A percentile compares a stretch with the other conserved stretches of the same genome.
Conservation (phyloP, 2,329 filamentous ascomycete species). For the Trichoderma atroviride region DNA sequence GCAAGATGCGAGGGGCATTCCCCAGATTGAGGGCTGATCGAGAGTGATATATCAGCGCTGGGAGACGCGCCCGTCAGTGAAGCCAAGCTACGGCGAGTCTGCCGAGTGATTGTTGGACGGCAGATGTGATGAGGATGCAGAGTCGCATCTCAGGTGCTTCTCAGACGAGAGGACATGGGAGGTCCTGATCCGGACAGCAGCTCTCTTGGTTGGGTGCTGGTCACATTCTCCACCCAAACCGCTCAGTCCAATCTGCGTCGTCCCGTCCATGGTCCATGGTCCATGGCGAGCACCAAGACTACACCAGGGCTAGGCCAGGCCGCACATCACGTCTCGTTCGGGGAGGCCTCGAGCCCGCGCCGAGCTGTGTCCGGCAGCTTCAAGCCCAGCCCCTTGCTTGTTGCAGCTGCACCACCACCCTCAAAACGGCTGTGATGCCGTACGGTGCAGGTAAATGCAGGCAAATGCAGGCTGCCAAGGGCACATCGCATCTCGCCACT, state of each 20-base stretch:
- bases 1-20: conserved; percentile 6
- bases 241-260: conserved; percentile 12
- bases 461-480: background rate
- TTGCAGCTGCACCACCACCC: background rate
- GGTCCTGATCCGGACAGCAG: background rate
- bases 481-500: conserved; percentile 14
- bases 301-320: background rate
- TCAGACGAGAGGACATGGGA: conserved; percentile 3
- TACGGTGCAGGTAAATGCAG: background rate
- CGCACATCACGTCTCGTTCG: background rate
- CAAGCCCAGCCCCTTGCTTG: background rate
- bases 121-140: conserved; percentile 25
- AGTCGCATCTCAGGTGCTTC: conserved; percentile 18
- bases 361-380: background rate
- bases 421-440: background rate
- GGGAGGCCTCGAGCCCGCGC: conserved; percentile 2
- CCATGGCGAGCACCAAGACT: conserved; percentile 1
- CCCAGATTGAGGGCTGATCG: background rate
- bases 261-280: background rate
- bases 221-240: conserved; percentile 18
- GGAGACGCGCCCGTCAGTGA: background rate
- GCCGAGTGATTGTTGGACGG: conserved; percentile 6
- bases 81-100: background rate
- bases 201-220: background rate
- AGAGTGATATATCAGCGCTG: conserved; percentile 11